Conservation (phyloP, 148 eudicot species). For the Arctostaphylos glauca region DNA sequence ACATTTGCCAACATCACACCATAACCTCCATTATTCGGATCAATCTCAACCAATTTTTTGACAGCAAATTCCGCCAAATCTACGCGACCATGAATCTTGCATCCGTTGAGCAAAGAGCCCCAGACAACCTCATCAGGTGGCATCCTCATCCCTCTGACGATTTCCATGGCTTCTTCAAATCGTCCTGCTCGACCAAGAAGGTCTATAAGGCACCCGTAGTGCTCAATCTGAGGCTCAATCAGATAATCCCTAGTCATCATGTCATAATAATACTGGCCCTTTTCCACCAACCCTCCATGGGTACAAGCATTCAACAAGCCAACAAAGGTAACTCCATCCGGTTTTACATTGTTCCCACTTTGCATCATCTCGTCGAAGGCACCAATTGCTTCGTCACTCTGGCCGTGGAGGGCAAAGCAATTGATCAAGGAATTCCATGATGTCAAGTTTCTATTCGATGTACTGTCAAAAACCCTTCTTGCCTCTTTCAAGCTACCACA, state of each 20-base stretch:
- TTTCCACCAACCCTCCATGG: constrained; percentile 70
- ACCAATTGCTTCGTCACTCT: constrained; percentile 42
- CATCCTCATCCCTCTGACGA: constrained; percentile 50
- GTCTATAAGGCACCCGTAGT: constrained; percentile 74
- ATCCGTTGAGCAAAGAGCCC: constrained; percentile 77
- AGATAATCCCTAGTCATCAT: constrained; percentile 47
- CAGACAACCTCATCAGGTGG: constrained; percentile 75
- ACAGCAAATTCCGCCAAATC: constrained; percentile 67
- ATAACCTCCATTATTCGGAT: constrained; percentile 73
- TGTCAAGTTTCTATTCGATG: constrained; percentile 35
- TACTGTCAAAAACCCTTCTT: constrained; percentile 41
- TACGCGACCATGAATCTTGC: constrained; percentile 61
- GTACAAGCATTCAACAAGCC: constrained; percentile 73
- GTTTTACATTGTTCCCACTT: constrained; percentile 29
- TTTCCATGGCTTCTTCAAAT: constrained; percentile 58
- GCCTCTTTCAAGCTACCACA: constrained; percentile 69
- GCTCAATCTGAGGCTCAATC: constrained; percentile 68
- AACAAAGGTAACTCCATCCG: constrained; percentile 68
- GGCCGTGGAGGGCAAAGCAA: constrained; percentile 69
- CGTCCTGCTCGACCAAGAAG: constrained; percentile 70
- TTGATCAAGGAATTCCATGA: constrained; percentile 82
- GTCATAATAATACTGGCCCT: constrained; percentile 47
- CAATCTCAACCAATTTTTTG: constrained; percentile 51
- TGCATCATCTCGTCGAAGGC: constrained; percentile 59
- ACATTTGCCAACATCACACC: constrained; percentile 65